Evolutionary conservation across 768 basidiomycete species (phyloP), one percentile per base, ranked within the genome.

Genomic region (Amanita polypyramis): DNA sequence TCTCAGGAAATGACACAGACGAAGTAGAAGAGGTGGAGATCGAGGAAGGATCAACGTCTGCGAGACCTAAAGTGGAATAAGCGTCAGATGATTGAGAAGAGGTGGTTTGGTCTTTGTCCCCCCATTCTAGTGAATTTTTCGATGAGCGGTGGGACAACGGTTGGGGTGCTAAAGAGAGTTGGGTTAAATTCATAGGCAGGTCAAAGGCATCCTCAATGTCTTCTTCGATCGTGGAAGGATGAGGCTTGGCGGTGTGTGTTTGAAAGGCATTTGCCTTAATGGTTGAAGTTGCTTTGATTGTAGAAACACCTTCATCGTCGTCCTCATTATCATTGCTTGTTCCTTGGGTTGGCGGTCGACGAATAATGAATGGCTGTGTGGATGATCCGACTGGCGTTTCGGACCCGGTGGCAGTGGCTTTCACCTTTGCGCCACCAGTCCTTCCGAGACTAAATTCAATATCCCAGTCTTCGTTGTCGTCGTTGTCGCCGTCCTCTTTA

Each of bases 41-140:
- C 21, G 84, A 85, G 10, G 85, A 88, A 3, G 78, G 75, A 2
- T 79, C 82, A 15, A 74, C 75, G 53, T 81, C 80, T 35, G 79
- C 77, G 53, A 90, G 82, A 43, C 86, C 82, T 30, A 91, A 74
- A 17, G 80, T 75, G 34, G 88, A 89, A 56, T 86, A 89, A 7
- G 85, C 77, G 60, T 91, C 89, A 19, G 88, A 91, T n/a, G 87
- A 90, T 58, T 86, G 85, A 11, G 86, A 87, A 5, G 86, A 87
- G 4, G 76, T 79, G 1, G 88, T 85, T 38, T 85, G 78, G 57
- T 91, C 85, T 60, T 78, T 85, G 65, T 90, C 87, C 25, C 83
- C 72, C 85, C 87, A 90, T 65, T 89, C 87, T 21, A 91, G 71
- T 0, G 88, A 89, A 43, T 77, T 79, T 67, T 90, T 90, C 49